These are phyloP conservation scores for Teratosphaeria gauchensis DNA, from an alignment of 2,329 filamentous ascomycete genomes.

Conservation along the genomic window DNA sequence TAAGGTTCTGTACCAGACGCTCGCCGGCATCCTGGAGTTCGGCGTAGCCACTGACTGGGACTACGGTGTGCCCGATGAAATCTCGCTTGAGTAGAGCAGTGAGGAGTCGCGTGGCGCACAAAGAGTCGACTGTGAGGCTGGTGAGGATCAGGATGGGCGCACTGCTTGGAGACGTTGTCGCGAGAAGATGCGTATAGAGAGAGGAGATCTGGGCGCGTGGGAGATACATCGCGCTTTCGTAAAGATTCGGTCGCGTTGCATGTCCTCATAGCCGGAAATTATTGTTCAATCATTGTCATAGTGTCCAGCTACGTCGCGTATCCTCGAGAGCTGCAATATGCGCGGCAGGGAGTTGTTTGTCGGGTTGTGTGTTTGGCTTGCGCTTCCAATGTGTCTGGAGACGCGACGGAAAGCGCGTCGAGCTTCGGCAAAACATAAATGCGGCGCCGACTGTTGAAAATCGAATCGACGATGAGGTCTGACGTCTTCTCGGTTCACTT, in stretches of 20 bases:
- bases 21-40: constrained; percentile 73
- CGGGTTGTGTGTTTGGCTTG: no score
- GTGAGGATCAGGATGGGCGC: constrained; percentile 86
- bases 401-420: no score
- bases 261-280: not conserved
- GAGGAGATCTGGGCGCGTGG: constrained; percentile 81
- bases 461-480: no score
- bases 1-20: constrained; percentile 76
- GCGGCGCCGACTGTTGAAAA: no score
- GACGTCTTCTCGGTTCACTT: no score
- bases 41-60: constrained; percentile 84
- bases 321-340: no score
- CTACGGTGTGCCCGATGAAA: constrained; percentile 95
- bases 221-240: constrained; percentile 66
- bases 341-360: no score
- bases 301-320: no score
- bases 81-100: constrained; percentile 91
- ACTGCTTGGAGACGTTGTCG: constrained; percentile 73
- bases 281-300: not conserved
- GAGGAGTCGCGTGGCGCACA: constrained; percentile 91
- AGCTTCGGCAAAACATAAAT: no score
- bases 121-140: constrained; percentile 85
- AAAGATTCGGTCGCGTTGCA: not conserved
- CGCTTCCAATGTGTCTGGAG: no score
- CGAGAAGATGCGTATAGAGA: constrained; percentile 81